Evolutionary conservation across 352 stramenopile genomes (phyloP), one percentile per base, ranked within the genome.

Genomic region (Phytophthora melonis): DNA sequence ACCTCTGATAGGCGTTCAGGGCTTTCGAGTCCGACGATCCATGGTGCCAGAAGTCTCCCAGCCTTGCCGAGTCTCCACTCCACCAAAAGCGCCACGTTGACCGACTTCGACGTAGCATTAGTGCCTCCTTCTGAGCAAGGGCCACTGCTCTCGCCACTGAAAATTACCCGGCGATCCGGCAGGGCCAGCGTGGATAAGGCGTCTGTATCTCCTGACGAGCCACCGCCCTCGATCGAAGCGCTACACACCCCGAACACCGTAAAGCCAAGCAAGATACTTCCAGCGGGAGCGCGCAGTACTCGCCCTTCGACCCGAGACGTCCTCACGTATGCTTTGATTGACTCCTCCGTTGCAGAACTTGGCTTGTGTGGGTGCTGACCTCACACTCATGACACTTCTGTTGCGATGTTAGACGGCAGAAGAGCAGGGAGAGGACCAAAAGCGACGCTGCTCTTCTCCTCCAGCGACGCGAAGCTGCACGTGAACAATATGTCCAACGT

Each of bases 11-110:
- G 68, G 10, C 30, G 43, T 62, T 18, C 50, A 39, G 49, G 43
- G 30, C 13, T 34, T 52, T 32, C 52, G 14, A 72, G 61, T 60
- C 52, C 36, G 5, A 30, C 36, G 2, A 32, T 86, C 8, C 69
- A 70, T 63, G 74, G 58, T 2, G 63, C 47, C 4, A 81, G 74
- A 53, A 91, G 74, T 49, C 57, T 91, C 6, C 80, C 78, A 2
- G 75, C 75, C 14, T 56, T 89, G 7, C 21, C 50, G 34, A 57
- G 43, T 11, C 41, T 68, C 19, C 49, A 68, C 47, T 63, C 63
- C n/a, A 68, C 23, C n/a, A 82, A 81, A 72, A 69, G n/a, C n/a
- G 54, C 49, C 34, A 67, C 47, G 34, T 55, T 68, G 19, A 23
- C 50, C 58, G 59, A 50, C 9, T 32, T 53, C n/a, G 58, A 65